Evolutionary conservation across 1,139 yeast species (phyloP).

Genomic region (Zygosaccharomyces sapae): DNA sequence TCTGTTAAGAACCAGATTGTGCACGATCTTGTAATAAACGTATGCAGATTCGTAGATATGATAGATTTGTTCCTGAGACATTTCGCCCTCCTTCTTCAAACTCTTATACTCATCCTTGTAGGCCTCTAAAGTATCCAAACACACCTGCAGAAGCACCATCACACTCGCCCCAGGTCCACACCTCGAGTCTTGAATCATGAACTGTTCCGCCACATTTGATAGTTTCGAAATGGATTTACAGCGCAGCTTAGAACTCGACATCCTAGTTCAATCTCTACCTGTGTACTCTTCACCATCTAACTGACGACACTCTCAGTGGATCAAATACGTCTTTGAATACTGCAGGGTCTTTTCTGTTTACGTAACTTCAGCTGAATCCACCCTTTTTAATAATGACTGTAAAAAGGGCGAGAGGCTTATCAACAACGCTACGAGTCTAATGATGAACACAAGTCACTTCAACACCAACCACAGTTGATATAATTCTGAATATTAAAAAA

Average conservation of each 20-base stretch:
- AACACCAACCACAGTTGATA: neutral
- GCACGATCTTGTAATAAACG: constrained; percentile 36
- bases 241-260: constrained; percentile 2
- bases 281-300: neutral
- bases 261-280: neutral
- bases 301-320: too few species aligned
- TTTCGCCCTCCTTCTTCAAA: constrained; percentile 15
- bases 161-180: constrained; percentile 17
- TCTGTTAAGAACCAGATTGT: constrained; percentile 26
- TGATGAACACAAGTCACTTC: neutral
- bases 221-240: constrained; percentile 27
- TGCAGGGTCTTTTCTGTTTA: too few species aligned
- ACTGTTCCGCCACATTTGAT: constrained; percentile 29
- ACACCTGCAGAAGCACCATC: constrained; percentile 27
- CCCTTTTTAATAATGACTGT: constrained; percentile 1
- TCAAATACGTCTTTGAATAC: too few species aligned
- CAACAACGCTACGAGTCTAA: neutral
- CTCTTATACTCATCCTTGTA: constrained; percentile 32
- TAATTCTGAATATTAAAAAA: neutral
- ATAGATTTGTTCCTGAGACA: constrained; percentile 14
- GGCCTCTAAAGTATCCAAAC: constrained; percentile 32
- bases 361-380: neutral
- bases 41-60: constrained; percentile 34
- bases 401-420: neutral
- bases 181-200: constrained; percentile 23